A percentile compares a stretch with the other conserved stretches of the same genome.
These are phyloP conservation scores for Botryotinia convoluta DNA, from an alignment of 2,329 filamentous ascomycete genomes.

Conservation along the genomic window DNA sequence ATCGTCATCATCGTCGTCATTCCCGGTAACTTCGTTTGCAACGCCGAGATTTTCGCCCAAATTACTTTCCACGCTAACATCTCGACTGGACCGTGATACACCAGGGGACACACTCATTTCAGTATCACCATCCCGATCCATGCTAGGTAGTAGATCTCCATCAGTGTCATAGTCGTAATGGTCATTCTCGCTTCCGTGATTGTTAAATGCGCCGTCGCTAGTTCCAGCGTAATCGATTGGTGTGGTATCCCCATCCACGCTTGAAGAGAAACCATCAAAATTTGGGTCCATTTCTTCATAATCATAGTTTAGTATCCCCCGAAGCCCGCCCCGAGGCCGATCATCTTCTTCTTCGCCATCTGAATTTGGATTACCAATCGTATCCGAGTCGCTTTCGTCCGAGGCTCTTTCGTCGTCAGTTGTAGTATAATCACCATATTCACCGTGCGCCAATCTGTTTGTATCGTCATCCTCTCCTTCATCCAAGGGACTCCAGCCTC, in stretches of 20 bases:
- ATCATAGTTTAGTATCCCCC: constrained; percentile 28
- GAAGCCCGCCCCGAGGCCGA: constrained; percentile 27
- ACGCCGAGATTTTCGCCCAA: constrained; percentile 29
- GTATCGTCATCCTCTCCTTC: constrained; percentile 34
- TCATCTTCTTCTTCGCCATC: constrained; percentile 34
- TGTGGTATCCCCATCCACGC: constrained; percentile 5
- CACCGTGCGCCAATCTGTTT: constrained; percentile 20
- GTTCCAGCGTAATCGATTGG: constrained; percentile 4
- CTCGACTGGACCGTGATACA: constrained; percentile 22
- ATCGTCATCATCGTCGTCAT: constrained; percentile 33
- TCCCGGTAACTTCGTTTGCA: constrained; percentile 31
- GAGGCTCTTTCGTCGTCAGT: constrained; percentile 27
- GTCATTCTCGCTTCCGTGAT: constrained; percentile 11
- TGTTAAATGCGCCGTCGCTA: background rate
- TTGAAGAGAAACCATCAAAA: background rate
- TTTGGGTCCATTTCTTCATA: constrained; percentile 16
- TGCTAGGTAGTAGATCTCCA: constrained; percentile 30
- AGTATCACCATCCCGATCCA: constrained; percentile 39
- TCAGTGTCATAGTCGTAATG: constrained; percentile 18
- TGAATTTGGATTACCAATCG: constrained; percentile 30
- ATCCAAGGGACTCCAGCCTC: constrained; percentile 39
- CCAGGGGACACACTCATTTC: constrained; percentile 38
- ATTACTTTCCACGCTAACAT: constrained; percentile 18
- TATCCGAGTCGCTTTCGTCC: constrained; percentile 35
- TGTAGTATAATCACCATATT: constrained; percentile 23